Evolutionary conservation across 768 basidiomycete species (phyloP).

Genomic region (Neoboletus brunneissimus): DNA sequence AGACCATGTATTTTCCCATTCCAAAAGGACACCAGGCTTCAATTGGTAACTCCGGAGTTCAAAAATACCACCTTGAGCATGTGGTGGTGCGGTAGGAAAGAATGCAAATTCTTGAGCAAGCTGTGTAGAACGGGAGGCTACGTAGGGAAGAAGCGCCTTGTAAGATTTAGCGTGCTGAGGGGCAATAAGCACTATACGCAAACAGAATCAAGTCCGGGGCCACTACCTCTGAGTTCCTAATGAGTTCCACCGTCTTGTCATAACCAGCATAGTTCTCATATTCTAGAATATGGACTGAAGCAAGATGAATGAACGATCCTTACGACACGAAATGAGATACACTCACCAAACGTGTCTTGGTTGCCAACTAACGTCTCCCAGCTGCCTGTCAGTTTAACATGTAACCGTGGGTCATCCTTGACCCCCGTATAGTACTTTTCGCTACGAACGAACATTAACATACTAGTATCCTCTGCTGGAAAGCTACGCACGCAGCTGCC

Average conservation of each 20-base stretch:
- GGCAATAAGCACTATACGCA: not conserved
- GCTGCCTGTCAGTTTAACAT: constrained; percentile 87
- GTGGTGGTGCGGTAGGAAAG: constrained; percentile 87
- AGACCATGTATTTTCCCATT: constrained; percentile 94
- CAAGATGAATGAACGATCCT: not conserved
- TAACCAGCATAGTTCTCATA: constrained; percentile 92
- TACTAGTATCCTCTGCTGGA: not conserved
- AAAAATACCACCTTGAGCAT: constrained; percentile 84
- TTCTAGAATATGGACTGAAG: constrained; percentile 71
- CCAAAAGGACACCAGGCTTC: constrained; percentile 84
- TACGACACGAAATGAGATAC: constrained; percentile 29
- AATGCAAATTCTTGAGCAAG: constrained; percentile 94
- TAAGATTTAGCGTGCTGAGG: constrained; percentile 64
- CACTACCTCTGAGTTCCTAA: constrained; percentile 65
- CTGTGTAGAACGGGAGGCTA: constrained; percentile 71
- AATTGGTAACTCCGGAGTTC: constrained; percentile 89
- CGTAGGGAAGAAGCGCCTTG: constrained; percentile 70
- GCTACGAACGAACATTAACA: constrained; percentile 37
- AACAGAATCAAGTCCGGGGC: not conserved
- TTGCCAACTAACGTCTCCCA: constrained; percentile 93
- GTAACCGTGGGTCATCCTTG: constrained; percentile 65
- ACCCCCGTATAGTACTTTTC: constrained; percentile 83
- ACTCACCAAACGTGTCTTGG: constrained; percentile 76
- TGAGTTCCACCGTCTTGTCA: constrained; percentile 67
- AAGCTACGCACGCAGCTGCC: constrained; percentile 68